These are phyloP conservation scores for Entomophthora muscae DNA, from an alignment of 371 early-diverging fungal genomes.

Conservation along the genomic window DNA sequence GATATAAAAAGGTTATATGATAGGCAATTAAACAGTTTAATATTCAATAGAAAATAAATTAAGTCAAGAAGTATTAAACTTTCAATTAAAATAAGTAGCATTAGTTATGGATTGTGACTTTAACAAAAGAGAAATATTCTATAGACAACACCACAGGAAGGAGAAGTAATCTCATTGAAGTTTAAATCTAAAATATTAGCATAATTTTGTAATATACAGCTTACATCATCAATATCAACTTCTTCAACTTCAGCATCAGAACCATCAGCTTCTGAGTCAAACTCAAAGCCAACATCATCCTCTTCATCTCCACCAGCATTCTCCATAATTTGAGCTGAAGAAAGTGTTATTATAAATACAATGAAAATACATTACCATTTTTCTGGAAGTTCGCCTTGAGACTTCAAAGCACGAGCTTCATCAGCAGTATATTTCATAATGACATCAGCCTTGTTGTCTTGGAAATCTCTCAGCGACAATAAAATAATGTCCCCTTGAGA, in stretches of 20 bases:
- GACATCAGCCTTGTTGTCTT: slow-evolving; percentile 94
- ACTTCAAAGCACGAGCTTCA: slow-evolving; percentile 92
- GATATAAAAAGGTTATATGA: too few species aligned
- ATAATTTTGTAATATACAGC: background rate
- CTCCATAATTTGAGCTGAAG: slow-evolving; percentile 53
- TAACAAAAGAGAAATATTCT: too few species aligned
- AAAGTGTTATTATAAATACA: slow-evolving; percentile 5
- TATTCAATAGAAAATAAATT: too few species aligned
- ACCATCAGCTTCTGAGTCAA: slow-evolving; percentile 42
- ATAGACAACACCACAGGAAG: too few species aligned
- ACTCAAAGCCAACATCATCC: slow-evolving; percentile 75
- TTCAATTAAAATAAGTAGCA: too few species aligned
- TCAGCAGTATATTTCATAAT: slow-evolving; percentile 94
- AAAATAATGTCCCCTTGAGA: slow-evolving; percentile 91
- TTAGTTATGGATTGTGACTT: too few species aligned
- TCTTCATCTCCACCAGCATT: slow-evolving; percentile 48
- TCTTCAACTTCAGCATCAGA: slow-evolving; percentile 66
- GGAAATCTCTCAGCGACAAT: slow-evolving; percentile 88
- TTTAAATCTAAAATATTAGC: background rate
- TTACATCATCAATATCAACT: slow-evolving; percentile 23
- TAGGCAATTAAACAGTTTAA: too few species aligned
- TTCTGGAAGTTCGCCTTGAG: slow-evolving; percentile 95
- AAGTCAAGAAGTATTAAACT: too few species aligned
- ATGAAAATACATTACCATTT: slow-evolving; percentile 23
- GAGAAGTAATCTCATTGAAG: too few species aligned